Conservation (phyloP, 176 grass and related monocot genomes). For the Carex myosuroides region DNA sequence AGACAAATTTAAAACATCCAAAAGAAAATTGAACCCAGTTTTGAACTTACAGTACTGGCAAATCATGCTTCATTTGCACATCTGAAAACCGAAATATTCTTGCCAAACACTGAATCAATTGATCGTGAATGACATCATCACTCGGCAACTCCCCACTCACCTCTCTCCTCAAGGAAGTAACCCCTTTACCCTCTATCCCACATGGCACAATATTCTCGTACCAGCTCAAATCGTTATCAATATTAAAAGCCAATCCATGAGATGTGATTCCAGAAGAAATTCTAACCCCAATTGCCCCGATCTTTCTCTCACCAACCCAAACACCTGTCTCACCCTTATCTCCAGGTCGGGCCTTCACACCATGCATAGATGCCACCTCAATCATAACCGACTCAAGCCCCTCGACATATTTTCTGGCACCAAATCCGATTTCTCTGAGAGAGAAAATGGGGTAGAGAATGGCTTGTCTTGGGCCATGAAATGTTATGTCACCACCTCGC, state of each 20-base stretch:
- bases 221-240: conserved; percentile 57
- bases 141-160: conserved; percentile 38
- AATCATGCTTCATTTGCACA: conserved; percentile 6
- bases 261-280: conserved; percentile 73
- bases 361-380: conserved; percentile 53
- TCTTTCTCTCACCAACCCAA: conserved; percentile 85
- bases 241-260: conserved; percentile 77
- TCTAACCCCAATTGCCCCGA: conserved; percentile 90
- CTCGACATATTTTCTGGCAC: conserved; percentile 80
- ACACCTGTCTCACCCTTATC: conserved; percentile 66
- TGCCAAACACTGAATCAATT: conserved; percentile 57
- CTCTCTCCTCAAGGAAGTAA: conserved; percentile 64
- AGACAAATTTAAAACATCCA: neutral
- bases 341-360: conserved; percentile 50
- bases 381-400: conserved; percentile 81
- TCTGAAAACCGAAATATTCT: conserved; percentile 41
- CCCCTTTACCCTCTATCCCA: conserved; percentile 65
- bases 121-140: conserved; percentile 71
- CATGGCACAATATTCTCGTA: conserved; percentile 80
- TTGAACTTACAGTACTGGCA: conserved; percentile 3
- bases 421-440: conserved; percentile 48
- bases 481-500: conserved; percentile 83
- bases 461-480: conserved; percentile 79
- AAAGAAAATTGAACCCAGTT: neutral
- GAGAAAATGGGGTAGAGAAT: conserved; percentile 74